Conservation (phyloP, 768 basidiomycete genomes). For the Nidularia sp. region DNA sequence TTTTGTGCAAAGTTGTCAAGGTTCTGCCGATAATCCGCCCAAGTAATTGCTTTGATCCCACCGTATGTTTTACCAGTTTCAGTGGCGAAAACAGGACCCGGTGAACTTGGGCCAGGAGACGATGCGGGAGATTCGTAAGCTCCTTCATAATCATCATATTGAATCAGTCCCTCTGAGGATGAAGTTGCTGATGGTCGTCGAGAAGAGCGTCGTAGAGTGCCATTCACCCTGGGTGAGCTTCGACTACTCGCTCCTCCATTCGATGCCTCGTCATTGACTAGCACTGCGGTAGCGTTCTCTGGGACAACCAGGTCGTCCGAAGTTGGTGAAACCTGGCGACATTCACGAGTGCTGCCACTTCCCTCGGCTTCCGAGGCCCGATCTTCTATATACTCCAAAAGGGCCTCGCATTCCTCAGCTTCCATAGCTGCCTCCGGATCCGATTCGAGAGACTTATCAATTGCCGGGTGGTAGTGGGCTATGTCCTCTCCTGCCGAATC, state of each 20-base stretch:
- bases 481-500: background rate
- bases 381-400: background rate
- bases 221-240: background rate
- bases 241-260: background rate
- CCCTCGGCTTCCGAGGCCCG: no score
- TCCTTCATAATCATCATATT: background rate
- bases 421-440: conserved; percentile 1
- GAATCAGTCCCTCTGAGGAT: conserved; percentile 3
- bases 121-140: conserved; percentile 3
- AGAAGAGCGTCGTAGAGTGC: background rate
- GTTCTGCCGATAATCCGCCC: conserved; percentile 29
- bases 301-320: no score
- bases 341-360: no score
- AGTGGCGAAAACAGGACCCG: background rate
- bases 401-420: background rate
- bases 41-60: conserved; percentile 31
- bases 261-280: background rate
- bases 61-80: conserved; percentile 14
- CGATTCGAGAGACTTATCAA: background rate
- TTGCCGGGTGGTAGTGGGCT: background rate
- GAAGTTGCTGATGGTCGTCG: conserved; percentile 1
- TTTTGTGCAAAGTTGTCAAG: conserved; percentile 26
- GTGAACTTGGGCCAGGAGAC: conserved; percentile 1
- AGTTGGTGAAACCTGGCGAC: no score
- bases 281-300: no score